Evolutionary conservation across 2,329 filamentous ascomycete species (phyloP).

Genomic region (Botryotinia narcissicola): DNA sequence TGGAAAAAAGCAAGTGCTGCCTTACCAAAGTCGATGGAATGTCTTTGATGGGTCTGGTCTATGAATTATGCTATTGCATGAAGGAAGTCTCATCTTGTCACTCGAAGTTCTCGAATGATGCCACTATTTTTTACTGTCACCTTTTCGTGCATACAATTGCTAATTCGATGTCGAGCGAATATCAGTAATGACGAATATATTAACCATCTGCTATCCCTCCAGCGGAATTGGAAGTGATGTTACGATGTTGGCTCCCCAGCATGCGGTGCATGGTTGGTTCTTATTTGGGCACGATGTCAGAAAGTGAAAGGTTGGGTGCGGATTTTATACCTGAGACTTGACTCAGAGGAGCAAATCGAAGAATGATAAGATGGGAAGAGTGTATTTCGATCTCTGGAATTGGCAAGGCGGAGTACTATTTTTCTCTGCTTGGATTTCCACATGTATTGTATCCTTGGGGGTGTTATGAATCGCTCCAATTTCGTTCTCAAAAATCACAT

Average conservation of each 20-base stretch:
- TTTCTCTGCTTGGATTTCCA: background rate
- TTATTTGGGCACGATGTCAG: background rate
- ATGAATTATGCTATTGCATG: background rate
- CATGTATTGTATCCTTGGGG: background rate
- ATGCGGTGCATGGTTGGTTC: background rate
- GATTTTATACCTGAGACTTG: background rate
- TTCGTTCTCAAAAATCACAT: background rate
- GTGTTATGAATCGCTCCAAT: background rate
- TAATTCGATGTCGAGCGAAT: background rate
- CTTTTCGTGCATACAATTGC: background rate
- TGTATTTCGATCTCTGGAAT: background rate
- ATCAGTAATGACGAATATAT: background rate
- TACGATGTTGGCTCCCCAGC: background rate
- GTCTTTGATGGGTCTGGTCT: too few relatives aligned
- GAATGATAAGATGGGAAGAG: background rate
- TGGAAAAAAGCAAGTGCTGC: background rate
- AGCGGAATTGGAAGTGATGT: background rate
- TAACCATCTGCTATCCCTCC: background rate
- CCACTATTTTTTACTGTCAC: rapidly evolving
- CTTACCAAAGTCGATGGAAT: background rate
- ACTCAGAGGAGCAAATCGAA: background rate
- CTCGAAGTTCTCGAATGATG: background rate
- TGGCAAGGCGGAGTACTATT: background rate
- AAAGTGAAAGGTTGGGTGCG: background rate
- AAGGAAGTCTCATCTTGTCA: background rate